Evolutionary conservation across 2,329 filamentous ascomycete genomes (phyloP).

Genomic region (Xylariales sp.): DNA sequence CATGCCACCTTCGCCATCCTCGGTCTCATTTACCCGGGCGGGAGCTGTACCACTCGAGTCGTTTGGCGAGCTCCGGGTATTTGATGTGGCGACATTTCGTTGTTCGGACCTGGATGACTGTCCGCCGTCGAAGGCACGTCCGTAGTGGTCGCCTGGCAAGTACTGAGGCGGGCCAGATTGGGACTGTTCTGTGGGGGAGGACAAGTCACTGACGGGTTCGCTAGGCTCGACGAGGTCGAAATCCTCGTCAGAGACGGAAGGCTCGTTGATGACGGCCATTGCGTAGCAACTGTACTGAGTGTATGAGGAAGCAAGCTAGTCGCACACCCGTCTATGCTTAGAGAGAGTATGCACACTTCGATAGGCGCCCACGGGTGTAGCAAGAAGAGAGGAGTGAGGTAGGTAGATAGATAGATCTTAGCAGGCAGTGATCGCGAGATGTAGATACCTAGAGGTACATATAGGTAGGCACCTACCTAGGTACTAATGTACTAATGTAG

Average conservation of each 20-base stretch:
- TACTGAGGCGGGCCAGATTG: not conserved
- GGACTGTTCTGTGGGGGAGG: slow-evolving; percentile 23
- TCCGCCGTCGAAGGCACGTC: slow-evolving; percentile 21
- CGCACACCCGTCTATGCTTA: not conserved
- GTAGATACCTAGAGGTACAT: not conserved
- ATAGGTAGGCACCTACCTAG: not conserved
- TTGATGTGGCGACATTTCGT: not conserved
- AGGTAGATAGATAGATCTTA: not conserved
- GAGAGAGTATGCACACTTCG: not conserved
- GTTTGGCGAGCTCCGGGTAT: slow-evolving; percentile 13
- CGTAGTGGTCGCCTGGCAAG: slow-evolving; percentile 28
- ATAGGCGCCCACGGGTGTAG: not conserved
- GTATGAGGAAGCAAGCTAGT: not conserved
- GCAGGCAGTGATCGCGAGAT: not conserved
- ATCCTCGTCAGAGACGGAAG: slow-evolving; percentile 35
- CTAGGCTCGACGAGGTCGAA: slow-evolving; percentile 33
- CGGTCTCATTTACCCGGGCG: slow-evolving; percentile 15
- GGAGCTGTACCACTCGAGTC: slow-evolving; percentile 21
- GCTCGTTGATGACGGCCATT: slow-evolving; percentile 29
- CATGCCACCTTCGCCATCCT: not conserved
- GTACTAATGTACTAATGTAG: too few relatives aligned
- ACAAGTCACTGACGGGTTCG: slow-evolving; percentile 35
- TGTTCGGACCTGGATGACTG: not conserved
- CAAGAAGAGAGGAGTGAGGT: not conserved
- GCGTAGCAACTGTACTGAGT: not conserved